Evolutionary conservation across 306 rosid species (phyloP).

Genomic region (Cercis canadensis): DNA sequence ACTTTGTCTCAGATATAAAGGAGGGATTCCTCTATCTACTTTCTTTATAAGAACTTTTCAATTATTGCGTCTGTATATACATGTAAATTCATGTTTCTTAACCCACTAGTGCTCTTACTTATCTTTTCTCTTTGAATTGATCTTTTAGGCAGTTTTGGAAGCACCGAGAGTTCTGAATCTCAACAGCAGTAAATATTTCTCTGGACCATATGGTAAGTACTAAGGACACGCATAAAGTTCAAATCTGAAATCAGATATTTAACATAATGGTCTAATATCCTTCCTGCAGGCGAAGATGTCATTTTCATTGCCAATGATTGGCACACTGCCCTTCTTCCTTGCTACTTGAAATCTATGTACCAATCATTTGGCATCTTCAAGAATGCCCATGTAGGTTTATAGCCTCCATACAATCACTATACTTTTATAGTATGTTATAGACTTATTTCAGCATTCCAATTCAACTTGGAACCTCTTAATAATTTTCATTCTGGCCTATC

Average conservation of each 20-base stretch:
- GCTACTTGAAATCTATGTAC: constrained; percentile 70
- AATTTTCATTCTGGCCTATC: constrained; percentile 24
- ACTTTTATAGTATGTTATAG: not conserved
- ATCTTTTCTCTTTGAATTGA: constrained; percentile 30
- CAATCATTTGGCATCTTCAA: constrained; percentile 58
- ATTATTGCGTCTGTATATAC: not conserved
- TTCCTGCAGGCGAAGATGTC: constrained; percentile 70
- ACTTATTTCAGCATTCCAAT: constrained; percentile 18
- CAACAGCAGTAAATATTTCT: constrained; percentile 56
- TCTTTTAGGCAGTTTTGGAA: constrained; percentile 74
- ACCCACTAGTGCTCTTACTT: constrained; percentile 16
- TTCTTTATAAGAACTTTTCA: constrained; percentile 7
- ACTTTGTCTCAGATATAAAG: not conserved
- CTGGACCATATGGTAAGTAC: constrained; percentile 78
- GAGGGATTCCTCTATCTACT: not conserved
- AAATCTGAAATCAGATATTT: not conserved
- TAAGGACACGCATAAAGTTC: constrained; percentile 19
- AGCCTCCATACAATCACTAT: constrained; percentile 11
- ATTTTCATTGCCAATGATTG: constrained; percentile 79
- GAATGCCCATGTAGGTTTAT: constrained; percentile 61
- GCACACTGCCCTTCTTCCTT: constrained; percentile 80
- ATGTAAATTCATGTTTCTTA: constrained; percentile 24
- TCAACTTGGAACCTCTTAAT: constrained; percentile 15
- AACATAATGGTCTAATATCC: constrained; percentile 25
- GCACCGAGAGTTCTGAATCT: constrained; percentile 77